Percentiles rank a stretch among this genome's conserved stretches.
phyloP scores from a whole-genome alignment of 768 basidiomycete species.

The Mycena galericulata region DNA sequence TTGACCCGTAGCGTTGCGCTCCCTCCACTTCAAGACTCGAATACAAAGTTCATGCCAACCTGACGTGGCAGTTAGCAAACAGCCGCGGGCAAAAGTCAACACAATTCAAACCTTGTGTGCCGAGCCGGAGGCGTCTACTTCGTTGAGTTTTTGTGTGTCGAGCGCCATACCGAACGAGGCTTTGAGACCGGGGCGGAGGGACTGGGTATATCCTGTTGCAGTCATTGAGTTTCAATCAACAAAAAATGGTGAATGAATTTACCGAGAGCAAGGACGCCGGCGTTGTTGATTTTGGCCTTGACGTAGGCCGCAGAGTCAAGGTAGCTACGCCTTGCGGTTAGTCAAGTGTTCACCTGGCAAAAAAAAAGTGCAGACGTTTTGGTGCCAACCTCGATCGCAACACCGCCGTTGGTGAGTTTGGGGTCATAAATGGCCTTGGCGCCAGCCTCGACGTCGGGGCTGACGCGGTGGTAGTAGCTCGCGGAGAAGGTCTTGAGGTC shows the following conservation, averaged over 20 bases:
- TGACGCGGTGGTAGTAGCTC: slow-evolving; percentile 98
- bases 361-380: slow-evolving; percentile 74
- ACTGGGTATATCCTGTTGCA: slow-evolving; percentile 85
- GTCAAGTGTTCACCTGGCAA: slow-evolving; percentile 3
- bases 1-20: slow-evolving; percentile 6
- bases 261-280: slow-evolving; percentile 91
- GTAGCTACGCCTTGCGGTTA: slow-evolving; percentile 58
- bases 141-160: slow-evolving; percentile 93
- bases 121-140: slow-evolving; percentile 69
- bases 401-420: slow-evolving; percentile 88
- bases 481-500: slow-evolving; percentile 95
- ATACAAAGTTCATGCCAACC: slow-evolving; percentile 81
- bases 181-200: slow-evolving; percentile 93
- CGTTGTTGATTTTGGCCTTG: slow-evolving; percentile 99
- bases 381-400: slow-evolving; percentile 93
- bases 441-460: slow-evolving; percentile 91
- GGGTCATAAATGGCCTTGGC: slow-evolving; percentile 97
- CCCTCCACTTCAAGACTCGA: slow-evolving; percentile 70
- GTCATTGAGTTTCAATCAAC: slow-evolving; percentile 27
- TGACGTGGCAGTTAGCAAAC: slow-evolving; percentile 37
- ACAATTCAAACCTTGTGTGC: slow-evolving; percentile 74
- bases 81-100: background rate
- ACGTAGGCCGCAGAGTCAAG: slow-evolving; percentile 92
- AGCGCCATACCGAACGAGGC: slow-evolving; percentile 94
- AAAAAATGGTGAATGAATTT: slow-evolving; percentile 33